Evolutionary conservation across 352 stramenopile species (phyloP).

Genomic region (Phytophthora foliorum): DNA sequence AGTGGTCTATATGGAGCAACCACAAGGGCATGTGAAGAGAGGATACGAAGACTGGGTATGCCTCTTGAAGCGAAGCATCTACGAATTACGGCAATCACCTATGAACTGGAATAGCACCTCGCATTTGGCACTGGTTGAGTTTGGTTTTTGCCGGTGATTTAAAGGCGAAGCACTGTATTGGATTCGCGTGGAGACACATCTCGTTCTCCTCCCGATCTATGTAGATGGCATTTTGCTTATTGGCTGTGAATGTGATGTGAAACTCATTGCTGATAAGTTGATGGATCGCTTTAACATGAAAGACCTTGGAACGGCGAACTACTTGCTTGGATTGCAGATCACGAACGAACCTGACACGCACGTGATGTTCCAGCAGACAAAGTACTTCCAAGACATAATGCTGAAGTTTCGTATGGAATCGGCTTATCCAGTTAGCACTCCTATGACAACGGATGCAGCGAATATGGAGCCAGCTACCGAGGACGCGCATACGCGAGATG

Average conservation of each 20-base stretch:
- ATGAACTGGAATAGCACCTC: constrained; percentile 20
- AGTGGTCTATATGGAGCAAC: constrained; percentile 23
- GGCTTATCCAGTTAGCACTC: constrained; percentile 8
- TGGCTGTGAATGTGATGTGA: constrained; percentile 3
- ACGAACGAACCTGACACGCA: constrained; percentile 5
- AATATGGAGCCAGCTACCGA: not conserved
- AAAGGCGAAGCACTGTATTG: constrained; percentile 22
- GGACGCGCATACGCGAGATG: constrained; percentile 12
- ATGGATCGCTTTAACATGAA: constrained; percentile 12
- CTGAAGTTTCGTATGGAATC: constrained; percentile 9
- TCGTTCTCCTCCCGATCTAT: constrained; percentile 12
- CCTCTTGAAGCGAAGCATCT: constrained; percentile 10
- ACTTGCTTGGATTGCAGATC: constrained; percentile 19
- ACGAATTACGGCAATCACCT: constrained; percentile 7
- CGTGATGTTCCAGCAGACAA: constrained; percentile 18
- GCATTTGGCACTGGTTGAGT: constrained; percentile 9
- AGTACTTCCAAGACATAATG: constrained; percentile 24
- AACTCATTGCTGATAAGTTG: constrained; percentile 5
- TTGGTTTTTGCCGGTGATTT: not conserved
- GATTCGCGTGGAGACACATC: not conserved
- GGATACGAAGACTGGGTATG: constrained; percentile 10
- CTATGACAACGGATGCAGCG: constrained; percentile 17
- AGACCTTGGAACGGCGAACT: constrained; percentile 12
- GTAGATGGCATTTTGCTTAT: constrained; percentile 15
- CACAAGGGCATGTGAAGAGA: constrained; percentile 10